Conservation (phyloP, 148 eudicot genomes). For the Diospyros kaki region DNA sequence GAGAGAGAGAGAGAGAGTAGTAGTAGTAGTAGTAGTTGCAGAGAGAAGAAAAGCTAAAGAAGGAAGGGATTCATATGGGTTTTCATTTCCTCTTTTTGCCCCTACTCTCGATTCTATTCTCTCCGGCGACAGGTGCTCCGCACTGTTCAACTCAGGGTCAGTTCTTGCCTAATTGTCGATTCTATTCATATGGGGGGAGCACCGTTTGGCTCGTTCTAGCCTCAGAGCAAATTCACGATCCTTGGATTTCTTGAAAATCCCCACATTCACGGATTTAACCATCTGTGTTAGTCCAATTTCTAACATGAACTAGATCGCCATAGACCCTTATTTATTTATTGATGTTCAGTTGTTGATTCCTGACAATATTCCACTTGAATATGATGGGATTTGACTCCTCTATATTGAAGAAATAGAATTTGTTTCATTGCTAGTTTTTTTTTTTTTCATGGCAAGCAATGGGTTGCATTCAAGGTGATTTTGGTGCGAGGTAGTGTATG, state of each 20-base stretch:
- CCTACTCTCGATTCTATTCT: slow-evolving; percentile 5
- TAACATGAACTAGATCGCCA: not conserved
- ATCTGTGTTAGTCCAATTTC: not conserved
- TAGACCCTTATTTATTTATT: not conserved
- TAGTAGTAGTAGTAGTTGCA: slow-evolving; percentile 1
- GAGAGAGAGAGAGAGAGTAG: no score
- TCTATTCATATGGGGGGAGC: not conserved
- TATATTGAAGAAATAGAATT: not conserved
- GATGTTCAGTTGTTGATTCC: not conserved
- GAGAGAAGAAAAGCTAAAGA: not conserved
- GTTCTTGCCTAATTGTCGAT: not conserved
- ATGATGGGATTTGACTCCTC: not conserved
- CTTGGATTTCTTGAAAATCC: not conserved
- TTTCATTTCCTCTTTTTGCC: slow-evolving; percentile 7
- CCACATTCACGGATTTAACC: not conserved
- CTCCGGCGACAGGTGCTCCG: slow-evolving; percentile 20
- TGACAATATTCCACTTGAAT: not conserved
- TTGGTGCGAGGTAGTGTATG: no score
- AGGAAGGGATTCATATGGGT: not conserved
- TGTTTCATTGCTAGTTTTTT: no score
- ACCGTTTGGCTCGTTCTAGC: not conserved
- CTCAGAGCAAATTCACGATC: not conserved
- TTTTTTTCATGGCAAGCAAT: no score
- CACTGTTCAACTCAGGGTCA: slow-evolving; percentile 35
- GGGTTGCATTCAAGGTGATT: no score